phyloP scores from a whole-genome alignment of 345 rosid genomes.

The Boechera divaricarpa region DNA sequence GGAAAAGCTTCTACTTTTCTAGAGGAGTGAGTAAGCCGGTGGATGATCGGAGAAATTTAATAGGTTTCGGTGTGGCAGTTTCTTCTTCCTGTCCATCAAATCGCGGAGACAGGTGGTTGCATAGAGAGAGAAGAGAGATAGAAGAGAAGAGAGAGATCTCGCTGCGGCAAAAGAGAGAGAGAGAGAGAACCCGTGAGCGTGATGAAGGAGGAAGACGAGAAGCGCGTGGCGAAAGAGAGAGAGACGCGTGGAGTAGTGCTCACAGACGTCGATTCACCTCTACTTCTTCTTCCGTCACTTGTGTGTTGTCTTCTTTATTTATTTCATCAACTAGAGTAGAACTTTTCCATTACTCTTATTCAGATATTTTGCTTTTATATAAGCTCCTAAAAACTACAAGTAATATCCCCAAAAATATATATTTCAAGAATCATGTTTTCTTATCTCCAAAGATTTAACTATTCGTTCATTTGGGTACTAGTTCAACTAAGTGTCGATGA shows the following conservation, averaged over 20 bases:
- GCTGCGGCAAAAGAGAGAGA: constrained; percentile 21
- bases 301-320: not conserved
- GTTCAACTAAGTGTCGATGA: too few relatives aligned
- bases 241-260: constrained; percentile 38
- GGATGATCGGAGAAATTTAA: constrained; percentile 37
- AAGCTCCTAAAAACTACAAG: too few relatives aligned
- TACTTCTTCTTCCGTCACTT: constrained; percentile 27
- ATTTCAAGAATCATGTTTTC: too few relatives aligned
- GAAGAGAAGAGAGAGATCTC: constrained; percentile 32
- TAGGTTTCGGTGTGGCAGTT: constrained; percentile 19
- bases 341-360: not conserved
- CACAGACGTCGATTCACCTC: constrained; percentile 40
- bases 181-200: constrained; percentile 11
- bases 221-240: constrained; percentile 38
- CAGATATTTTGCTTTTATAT: not conserved
- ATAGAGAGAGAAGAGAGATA: not conserved
- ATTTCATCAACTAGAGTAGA: not conserved
- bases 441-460: too few relatives aligned
- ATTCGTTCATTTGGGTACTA: too few relatives aligned
- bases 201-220: constrained; percentile 26
- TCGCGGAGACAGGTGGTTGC: constrained; percentile 40
- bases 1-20: not conserved
- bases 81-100: constrained; percentile 46
- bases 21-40: constrained; percentile 25
- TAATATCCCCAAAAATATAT: too few relatives aligned